Conservation (phyloP, 306 rosid genomes). For the Sicyos edulis region DNA sequence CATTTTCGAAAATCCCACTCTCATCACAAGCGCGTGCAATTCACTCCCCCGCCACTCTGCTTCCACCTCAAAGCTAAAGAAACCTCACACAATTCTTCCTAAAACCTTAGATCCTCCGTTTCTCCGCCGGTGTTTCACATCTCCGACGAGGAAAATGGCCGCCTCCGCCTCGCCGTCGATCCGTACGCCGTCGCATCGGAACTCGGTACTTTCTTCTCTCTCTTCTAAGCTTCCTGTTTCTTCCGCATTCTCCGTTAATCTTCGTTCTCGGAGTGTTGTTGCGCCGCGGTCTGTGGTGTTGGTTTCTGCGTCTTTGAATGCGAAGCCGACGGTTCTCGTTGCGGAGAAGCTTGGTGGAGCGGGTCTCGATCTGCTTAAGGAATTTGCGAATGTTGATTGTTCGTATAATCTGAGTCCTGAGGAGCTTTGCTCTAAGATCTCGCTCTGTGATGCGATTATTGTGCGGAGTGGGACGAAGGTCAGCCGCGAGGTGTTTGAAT, state of each 20-base stretch:
- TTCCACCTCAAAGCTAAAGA: background rate
- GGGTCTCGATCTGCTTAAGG: constrained; percentile 60
- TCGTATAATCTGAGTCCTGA: constrained; percentile 73
- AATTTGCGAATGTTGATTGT: constrained; percentile 83
- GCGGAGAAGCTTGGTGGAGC: constrained; percentile 95
- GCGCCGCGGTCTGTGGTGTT: constrained; percentile 34
- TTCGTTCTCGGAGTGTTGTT: constrained; percentile 17
- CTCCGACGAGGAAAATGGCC: constrained; percentile 31
- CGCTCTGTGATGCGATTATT: constrained; percentile 88
- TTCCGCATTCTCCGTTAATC: constrained; percentile 45
- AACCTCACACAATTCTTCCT: background rate
- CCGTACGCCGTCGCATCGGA: constrained; percentile 25
- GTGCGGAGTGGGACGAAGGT: constrained; percentile 97
- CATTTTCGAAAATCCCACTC: background rate
- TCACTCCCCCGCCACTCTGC: background rate
- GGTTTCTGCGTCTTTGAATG: constrained; percentile 52
- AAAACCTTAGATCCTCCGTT: background rate
- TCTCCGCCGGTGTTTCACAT: background rate
- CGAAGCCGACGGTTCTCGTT: constrained; percentile 84
- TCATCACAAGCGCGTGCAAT: background rate
- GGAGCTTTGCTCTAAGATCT: constrained; percentile 97
- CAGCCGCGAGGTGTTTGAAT: constrained; percentile 81
- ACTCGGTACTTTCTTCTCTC: constrained; percentile 49
- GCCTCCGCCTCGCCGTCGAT: constrained; percentile 44
- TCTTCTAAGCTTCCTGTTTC: constrained; percentile 50